Evolutionary conservation across 1,139 yeast genomes (phyloP), one percentile per base, ranked within the genome.

Genomic region (Suhomyces bokatorum): DNA sequence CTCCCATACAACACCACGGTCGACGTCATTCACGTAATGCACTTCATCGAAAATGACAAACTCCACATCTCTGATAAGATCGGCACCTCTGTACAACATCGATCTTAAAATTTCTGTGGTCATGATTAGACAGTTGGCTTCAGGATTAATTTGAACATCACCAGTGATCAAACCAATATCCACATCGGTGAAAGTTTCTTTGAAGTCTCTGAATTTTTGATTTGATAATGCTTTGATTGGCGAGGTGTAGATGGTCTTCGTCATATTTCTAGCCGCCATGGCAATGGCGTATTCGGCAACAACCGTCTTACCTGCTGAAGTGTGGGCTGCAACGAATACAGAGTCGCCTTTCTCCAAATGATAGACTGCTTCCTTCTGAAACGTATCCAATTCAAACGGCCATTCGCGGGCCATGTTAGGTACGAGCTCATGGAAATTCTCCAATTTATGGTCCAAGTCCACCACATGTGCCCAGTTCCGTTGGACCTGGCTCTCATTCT

Each of bases 1-100:
- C 67, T 93, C 99, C 99, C 99, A 93, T 6, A 93, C 99, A 29
- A 93, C 99, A 60, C 99, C 99, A 64, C 99, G 80, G 59, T 90
- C 97, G 47, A 88, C 87, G 69, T 93, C 99, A 59, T 93, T 90
- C 59, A 93, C 96, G 62, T 93, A 93, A 67, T 93, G 99, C 3
- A 93, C 98, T 65, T 93, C 99, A 67, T 93, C 99, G 60, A 93
- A 93, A 37, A 93, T 88, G 20, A 93, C 97, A 77, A 93, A 93
- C 51, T 93, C 98, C 22, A 95, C 98, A 67, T 93, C 99, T 63
- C 99, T 78, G 62, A 93, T 90, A 43, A 93, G 73, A 65, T 93
- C 99, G 0, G 98, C 96, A 44, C 99, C 99, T 60, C 97, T 77
- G 61, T 93, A 93, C 38, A 93, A 77, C 99, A 93, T 93, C 11